A percentile compares a stretch with the other conserved stretches of the same genome.
phyloP scores from a whole-genome alignment of 495 filamentous ascomycete genomes.

The Clavariopsis aquatica region DNA sequence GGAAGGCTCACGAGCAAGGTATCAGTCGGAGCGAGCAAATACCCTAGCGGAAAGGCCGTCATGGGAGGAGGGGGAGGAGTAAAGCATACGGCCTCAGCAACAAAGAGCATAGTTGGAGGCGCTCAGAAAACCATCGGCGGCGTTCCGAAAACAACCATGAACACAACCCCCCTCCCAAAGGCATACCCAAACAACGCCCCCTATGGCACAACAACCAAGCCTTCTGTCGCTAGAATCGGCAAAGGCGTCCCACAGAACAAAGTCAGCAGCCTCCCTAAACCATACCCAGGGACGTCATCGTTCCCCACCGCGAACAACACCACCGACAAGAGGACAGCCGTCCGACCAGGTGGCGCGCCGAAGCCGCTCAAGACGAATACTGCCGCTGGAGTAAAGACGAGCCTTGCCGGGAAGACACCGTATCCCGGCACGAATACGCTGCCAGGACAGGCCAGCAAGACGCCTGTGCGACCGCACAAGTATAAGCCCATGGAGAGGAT shows the following conservation, averaged over 20 bases:
- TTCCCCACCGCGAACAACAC: constrained; percentile 4
- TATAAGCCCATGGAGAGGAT: constrained; percentile 21
- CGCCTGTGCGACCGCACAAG: constrained; percentile 21
- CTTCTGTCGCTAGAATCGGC: neutral
- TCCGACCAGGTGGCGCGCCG: constrained; percentile 10
- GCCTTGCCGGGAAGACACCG: constrained; percentile 1
- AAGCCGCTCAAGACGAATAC: constrained; percentile 15
- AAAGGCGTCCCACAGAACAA: neutral
- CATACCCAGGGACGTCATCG: neutral
- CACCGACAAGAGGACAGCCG: constrained; percentile 26
- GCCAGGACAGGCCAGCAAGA: constrained; percentile 17
- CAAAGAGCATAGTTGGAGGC: constrained; percentile 9
- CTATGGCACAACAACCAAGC: neutral
- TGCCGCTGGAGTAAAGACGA: neutral
- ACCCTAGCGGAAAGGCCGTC: constrained; percentile 24
- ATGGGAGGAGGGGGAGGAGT: neutral
- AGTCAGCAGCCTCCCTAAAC: constrained; percentile 1
- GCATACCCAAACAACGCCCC: constrained; percentile 7
- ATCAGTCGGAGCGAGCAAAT: constrained; percentile 23
- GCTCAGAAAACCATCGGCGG: constrained; percentile 14
- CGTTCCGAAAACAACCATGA: neutral
- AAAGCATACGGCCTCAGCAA: constrained; percentile 16
- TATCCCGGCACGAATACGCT: constrained; percentile 32
- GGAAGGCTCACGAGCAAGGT: neutral
- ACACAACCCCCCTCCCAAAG: neutral